Percentiles rank a stretch among this genome's conserved stretches.
These are phyloP conservation scores for Trichoderma afroharzianum DNA, from an alignment of 2,329 filamentous ascomycete genomes.

Conservation along the genomic window DNA sequence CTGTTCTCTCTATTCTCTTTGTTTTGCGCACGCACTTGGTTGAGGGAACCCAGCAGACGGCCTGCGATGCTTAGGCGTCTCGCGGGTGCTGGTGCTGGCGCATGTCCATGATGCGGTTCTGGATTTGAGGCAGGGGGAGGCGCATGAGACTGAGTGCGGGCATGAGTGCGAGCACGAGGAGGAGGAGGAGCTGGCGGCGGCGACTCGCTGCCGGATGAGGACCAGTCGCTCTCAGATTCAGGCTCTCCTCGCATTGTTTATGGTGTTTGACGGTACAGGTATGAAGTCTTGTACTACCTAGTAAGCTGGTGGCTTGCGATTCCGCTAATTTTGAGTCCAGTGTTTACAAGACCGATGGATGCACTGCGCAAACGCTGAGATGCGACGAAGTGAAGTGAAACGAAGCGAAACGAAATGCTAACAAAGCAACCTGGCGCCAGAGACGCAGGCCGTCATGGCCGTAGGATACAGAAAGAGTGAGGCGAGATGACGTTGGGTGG, in stretches of 20 bases:
- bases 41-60: constrained; percentile 35
- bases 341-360: background rate
- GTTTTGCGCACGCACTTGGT: constrained; percentile 25
- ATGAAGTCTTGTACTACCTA: too few species aligned
- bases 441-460: constrained; percentile 14
- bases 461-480: background rate
- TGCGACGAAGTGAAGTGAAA: background rate
- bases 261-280: background rate
- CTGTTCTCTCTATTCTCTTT: constrained; percentile 25
- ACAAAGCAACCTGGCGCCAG: constrained; percentile 5
- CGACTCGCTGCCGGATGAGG: constrained; percentile 14
- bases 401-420: background rate
- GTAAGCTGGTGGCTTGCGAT: background rate
- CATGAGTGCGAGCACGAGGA: constrained; percentile 12
- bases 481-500: background rate
- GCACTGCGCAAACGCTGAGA: background rate
- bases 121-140: background rate
- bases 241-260: constrained; percentile 1
- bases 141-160: background rate
- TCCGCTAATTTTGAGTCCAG: background rate
- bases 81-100: constrained; percentile 25
- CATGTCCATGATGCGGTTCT: background rate
- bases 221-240: constrained; percentile 3
- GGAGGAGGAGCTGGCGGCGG: constrained; percentile 6
- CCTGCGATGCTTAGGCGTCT: constrained; percentile 42